These are phyloP conservation scores for Cucurbita moschata DNA, from an alignment of 306 rosid genomes.

Conservation along the genomic window DNA sequence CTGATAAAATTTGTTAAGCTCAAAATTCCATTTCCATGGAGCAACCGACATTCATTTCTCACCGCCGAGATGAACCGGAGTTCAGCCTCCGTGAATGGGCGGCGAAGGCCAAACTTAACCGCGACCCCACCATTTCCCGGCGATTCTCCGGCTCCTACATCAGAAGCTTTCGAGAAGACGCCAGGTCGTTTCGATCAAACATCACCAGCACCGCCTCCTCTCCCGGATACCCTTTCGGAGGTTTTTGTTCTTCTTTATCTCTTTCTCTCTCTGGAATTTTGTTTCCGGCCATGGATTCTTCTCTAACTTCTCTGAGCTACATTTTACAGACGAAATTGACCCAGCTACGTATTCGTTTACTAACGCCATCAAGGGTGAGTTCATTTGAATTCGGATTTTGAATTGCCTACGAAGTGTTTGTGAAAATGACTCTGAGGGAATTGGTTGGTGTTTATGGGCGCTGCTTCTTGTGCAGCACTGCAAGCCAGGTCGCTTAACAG, in stretches of 20 bases:
- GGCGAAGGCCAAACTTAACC: conserved; percentile 31
- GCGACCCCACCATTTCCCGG: conserved; percentile 48
- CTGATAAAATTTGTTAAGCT: conserved; percentile 16
- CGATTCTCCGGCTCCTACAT: conserved; percentile 73
- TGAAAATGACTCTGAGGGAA: not conserved
- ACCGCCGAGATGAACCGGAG: conserved; percentile 45
- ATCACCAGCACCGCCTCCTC: conserved; percentile 85
- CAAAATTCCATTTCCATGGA: conserved; percentile 29
- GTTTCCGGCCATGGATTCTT: not conserved
- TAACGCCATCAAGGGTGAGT: conserved; percentile 66
- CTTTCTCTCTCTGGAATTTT: not conserved
- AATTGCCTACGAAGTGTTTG: not conserved
- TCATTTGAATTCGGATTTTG: not conserved
- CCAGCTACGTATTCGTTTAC: conserved; percentile 88
- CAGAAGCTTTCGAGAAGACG: conserved; percentile 77
- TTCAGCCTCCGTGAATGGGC: conserved; percentile 62
- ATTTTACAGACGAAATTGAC: conserved; percentile 70
- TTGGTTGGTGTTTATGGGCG: not conserved
- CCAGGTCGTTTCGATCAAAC: conserved; percentile 74
- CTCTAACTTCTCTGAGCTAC: not conserved
- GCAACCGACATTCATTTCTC: conserved; percentile 23
- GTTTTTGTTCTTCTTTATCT: conserved; percentile 8
- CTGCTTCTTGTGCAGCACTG: conserved; percentile 44
- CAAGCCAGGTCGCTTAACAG: conserved; percentile 55
- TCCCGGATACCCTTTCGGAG: conserved; percentile 66